Base-by-base conservation (phyloP, 371 early-diverging fungal genomes). In the Apophysomyces sp. region DNA sequence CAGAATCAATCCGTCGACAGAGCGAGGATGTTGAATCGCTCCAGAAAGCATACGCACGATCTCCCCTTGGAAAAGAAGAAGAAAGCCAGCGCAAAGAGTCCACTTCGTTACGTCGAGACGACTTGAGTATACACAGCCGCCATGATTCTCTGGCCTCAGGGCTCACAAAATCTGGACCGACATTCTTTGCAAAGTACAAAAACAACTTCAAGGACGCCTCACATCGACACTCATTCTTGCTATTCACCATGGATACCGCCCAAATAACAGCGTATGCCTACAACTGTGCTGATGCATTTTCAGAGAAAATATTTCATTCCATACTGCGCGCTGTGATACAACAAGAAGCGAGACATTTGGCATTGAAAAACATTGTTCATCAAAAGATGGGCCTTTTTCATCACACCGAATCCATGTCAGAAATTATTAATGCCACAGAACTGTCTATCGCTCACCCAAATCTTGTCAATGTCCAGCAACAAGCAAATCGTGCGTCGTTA, bases 331-430 rank as follows among this genome's bases (percentile, higher is more conserved):
- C 66, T 18, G 49, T 72, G 0, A 58, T 57, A 0, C 69, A 63
- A n/a, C 73, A 75, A 59, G 78, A 76, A 53, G 69, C 78, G 31
- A 80, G 89, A 28, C 80, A 76, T 55, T 66, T 77, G 57, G 63
- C 81, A 0, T 58, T 89, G 0, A 78, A 82, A 53, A 86, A 82
- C 44, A 84, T 90, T 24, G 41, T 90, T 6, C 76, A 86, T 55
- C 90, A 90, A 62, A 90, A 90, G 54, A 75, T 90, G 78, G 90
- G 90, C 2, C 71, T 88, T 3, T 90, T 90, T 61, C 79, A 85
- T 51, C 88, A 89, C 58, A 69, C 79, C 0, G 55, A 80, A 34
- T 63, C 63, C 51, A 39, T 76, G 72, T 52, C 68, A n/a, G 34
- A 60, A 2, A 67, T 72, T 13, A 2, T 74, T 16, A 16, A 44